These are phyloP conservation scores for Amphichorda felina DNA, from an alignment of 2,329 filamentous ascomycete species.

Conservation along the genomic window DNA sequence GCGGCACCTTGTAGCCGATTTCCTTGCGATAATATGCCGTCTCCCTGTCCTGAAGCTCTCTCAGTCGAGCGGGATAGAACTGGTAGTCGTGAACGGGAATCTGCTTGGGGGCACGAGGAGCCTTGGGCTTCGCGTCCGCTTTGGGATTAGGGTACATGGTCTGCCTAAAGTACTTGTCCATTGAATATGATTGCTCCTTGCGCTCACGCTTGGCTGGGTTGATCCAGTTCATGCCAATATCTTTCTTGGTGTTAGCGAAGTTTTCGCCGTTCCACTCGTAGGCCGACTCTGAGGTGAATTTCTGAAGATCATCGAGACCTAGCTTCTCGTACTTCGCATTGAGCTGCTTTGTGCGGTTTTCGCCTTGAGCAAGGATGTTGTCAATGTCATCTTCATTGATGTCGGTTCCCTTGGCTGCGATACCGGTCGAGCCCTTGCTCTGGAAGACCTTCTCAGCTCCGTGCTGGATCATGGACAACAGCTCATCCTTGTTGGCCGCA, in stretches of 20 bases:
- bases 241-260: conserved; percentile 84
- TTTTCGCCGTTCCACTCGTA: conserved; percentile 99
- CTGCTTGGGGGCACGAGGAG: conserved; percentile 91
- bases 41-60: conserved; percentile 89
- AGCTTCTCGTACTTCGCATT: conserved; percentile 95
- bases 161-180: conserved; percentile 96
- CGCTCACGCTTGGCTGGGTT: conserved; percentile 96
- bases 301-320: conserved; percentile 91
- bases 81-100: conserved; percentile 90
- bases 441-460: conserved; percentile 92
- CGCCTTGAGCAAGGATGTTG: conserved; percentile 71
- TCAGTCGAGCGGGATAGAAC: conserved; percentile 78
- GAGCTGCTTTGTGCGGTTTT: conserved; percentile 77
- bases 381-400: conserved; percentile 88
- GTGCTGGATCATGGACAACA: conserved; percentile 97
- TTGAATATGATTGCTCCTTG: conserved; percentile 95
- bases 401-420: conserved; percentile 47
- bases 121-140: conserved; percentile 86
- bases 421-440: conserved; percentile 53
- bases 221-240: conserved; percentile 91
- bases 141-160: conserved; percentile 69
- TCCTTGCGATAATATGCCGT: conserved; percentile 94
- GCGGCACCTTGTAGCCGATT: conserved; percentile 85
- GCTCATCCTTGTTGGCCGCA: conserved; percentile 88
- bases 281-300: conserved; percentile 92